Evolutionary conservation across 1,139 yeast species (phyloP).

Genomic region (Lipomyces yarrowii): DNA sequence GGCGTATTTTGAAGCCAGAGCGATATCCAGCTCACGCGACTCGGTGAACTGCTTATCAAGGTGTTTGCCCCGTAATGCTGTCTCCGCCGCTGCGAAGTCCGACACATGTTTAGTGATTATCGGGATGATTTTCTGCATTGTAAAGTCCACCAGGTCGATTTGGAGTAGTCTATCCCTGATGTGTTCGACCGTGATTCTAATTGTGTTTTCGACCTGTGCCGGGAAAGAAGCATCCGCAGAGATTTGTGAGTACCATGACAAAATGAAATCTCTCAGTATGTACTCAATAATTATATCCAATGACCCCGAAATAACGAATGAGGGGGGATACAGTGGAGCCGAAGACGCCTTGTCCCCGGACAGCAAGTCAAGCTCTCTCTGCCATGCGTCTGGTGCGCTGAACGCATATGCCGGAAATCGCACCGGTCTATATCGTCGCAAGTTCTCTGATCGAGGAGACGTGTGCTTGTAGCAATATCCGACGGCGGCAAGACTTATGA

Average conservation of each 20-base stretch:
- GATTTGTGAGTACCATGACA: conserved; percentile 58
- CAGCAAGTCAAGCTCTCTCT: conserved; percentile 17
- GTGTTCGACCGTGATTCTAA: conserved; percentile 50
- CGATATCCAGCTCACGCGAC: conserved; percentile 54
- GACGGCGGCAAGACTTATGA: conserved; percentile 26
- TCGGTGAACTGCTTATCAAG: conserved; percentile 42
- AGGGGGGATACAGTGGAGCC: conserved; percentile 51
- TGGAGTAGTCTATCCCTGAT: conserved; percentile 49
- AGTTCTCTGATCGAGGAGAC: conserved; percentile 18
- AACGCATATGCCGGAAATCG: conserved; percentile 30
- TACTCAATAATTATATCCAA: conserved; percentile 56
- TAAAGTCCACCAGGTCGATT: conserved; percentile 59
- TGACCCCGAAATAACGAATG: conserved; percentile 56
- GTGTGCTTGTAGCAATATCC: conserved; percentile 28
- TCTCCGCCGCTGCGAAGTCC: conserved; percentile 57
- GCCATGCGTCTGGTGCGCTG: conserved; percentile 18
- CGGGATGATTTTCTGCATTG: conserved; percentile 65
- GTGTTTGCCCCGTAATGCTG: conserved; percentile 38
- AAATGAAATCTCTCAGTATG: conserved; percentile 62
- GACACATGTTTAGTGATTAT: conserved; percentile 65
- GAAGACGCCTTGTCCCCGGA: conserved; percentile 8
- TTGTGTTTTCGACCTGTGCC: conserved; percentile 53
- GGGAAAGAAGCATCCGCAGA: conserved; percentile 60
- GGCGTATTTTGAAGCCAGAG: conserved; percentile 62
- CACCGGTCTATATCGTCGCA: conserved; percentile 21